These are phyloP conservation scores for Acanthamoeba divionensis DNA, from an alignment of 208 protist genomes.

Conservation along the genomic window DNA sequence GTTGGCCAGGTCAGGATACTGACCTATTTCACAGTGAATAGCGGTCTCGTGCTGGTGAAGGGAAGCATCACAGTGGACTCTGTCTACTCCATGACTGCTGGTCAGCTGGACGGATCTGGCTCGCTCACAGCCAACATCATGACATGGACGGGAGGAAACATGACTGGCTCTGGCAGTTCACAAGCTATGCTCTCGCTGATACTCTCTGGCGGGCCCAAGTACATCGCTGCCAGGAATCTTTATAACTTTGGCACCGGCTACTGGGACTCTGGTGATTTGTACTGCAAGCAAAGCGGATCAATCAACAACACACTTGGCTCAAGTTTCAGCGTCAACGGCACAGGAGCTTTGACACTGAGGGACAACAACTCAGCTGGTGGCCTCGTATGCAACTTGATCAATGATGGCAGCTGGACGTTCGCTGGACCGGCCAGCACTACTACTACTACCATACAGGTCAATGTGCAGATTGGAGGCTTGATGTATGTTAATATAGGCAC, in stretches of 20 bases:
- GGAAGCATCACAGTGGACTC: neutral
- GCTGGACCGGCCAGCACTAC: too few species aligned
- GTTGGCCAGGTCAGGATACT: too few species aligned
- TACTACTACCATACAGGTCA: neutral
- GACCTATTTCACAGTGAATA: too few species aligned
- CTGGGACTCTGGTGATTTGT: slow-evolving; percentile 10
- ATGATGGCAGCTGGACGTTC: too few species aligned
- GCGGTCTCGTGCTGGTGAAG: too few species aligned
- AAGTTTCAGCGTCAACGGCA: neutral
- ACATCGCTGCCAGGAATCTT: neutral
- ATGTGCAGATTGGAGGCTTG: neutral
- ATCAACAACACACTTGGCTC: slow-evolving; percentile 14
- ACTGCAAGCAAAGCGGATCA: neutral
- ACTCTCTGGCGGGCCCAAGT: slow-evolving; percentile 13
- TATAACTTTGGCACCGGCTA: slow-evolving; percentile 16
- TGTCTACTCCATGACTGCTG: neutral
- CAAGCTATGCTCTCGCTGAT: neutral
- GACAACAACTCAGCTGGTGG: slow-evolving; percentile 31
- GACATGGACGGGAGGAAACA: slow-evolving; percentile 13
- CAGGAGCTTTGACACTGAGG: neutral
- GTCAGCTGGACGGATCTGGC: neutral
- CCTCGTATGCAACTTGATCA: neutral
- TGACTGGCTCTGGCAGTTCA: slow-evolving; percentile 8
- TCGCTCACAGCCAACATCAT: neutral
- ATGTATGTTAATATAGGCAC: neutral